Percentiles rank a stretch among this genome's conserved stretches.
phyloP scores from a whole-genome alignment of 1,284 basidiomycete species.

The Meira nashicola region DNA sequence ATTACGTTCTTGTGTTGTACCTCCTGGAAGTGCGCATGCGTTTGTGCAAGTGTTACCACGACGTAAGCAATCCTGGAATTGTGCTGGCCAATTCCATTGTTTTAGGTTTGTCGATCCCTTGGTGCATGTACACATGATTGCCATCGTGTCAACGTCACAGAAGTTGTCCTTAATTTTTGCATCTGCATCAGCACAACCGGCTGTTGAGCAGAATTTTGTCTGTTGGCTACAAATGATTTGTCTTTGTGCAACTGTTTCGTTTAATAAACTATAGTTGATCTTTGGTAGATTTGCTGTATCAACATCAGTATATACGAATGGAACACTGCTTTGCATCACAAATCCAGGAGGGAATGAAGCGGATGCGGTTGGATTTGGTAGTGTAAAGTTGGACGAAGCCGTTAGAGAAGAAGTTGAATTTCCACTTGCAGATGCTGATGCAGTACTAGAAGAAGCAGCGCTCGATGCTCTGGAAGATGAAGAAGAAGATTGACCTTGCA shows the following conservation, averaged over 20 bases:
- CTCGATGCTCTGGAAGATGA: not conserved
- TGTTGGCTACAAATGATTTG: constrained; percentile 35
- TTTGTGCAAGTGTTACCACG: constrained; percentile 36
- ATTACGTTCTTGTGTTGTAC: constrained; percentile 23
- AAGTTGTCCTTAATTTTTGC: constrained; percentile 35
- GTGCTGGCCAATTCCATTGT: constrained; percentile 50
- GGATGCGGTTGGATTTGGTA: constrained; percentile 27
- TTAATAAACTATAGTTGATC: constrained; percentile 21
- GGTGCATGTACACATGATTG: constrained; percentile 32
- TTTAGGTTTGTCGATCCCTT: constrained; percentile 32
- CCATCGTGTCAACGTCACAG: constrained; percentile 31
- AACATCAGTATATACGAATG: constrained; percentile 29
- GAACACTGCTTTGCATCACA: constrained; percentile 20
- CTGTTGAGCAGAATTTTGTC: constrained; percentile 37
- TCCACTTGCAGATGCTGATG: constrained; percentile 8
- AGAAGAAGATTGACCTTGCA: too few species aligned
- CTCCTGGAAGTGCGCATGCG: constrained; percentile 28
- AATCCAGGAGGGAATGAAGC: constrained; percentile 20
- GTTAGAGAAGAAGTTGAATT: constrained; percentile 8
- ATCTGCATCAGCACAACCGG: constrained; percentile 29
- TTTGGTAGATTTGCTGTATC: constrained; percentile 24
- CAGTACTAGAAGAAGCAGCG: not conserved
- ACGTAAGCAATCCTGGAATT: constrained; percentile 41
- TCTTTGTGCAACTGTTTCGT: constrained; percentile 10
- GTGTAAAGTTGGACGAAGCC: constrained; percentile 38